These are phyloP conservation scores for Halteria grandinella DNA, from an alignment of 73 alveolate genomes.

Conservation along the genomic window DNA sequence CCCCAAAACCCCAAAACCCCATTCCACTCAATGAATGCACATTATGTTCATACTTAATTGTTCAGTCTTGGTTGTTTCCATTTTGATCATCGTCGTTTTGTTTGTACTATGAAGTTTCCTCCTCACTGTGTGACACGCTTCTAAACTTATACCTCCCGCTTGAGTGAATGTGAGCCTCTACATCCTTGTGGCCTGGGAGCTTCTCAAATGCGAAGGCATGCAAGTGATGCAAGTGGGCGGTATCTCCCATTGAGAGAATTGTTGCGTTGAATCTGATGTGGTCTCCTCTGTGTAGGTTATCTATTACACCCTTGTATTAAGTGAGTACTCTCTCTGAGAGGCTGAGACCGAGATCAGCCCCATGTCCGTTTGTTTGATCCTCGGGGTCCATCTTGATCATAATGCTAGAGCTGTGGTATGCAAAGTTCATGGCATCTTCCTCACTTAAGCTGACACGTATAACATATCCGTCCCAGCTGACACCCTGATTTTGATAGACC, in stretches of 20 bases:
- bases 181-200: slow-evolving; percentile 62
- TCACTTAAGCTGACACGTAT: slow-evolving; percentile 56
- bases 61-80: no score
- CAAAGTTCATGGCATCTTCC: slow-evolving; percentile 35
- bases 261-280: slow-evolving; percentile 74
- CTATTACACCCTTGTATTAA: slow-evolving; percentile 28
- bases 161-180: slow-evolving; percentile 67
- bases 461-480: slow-evolving; percentile 70
- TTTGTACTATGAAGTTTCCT: no score
- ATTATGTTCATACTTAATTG: no score
- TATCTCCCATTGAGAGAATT: slow-evolving; percentile 69
- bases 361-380: slow-evolving; percentile 39
- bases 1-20: no score
- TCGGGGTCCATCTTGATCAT: slow-evolving; percentile 67
- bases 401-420: slow-evolving; percentile 61
- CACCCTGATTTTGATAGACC: slow-evolving; percentile 40
- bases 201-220: slow-evolving; percentile 68
- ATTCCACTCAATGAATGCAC: no score
- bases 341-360: slow-evolving; percentile 54
- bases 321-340: slow-evolving; percentile 17
- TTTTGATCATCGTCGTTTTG: no score
- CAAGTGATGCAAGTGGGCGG: slow-evolving; percentile 69
- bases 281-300: slow-evolving; percentile 61
- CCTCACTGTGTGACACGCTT: no score
- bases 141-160: slow-evolving; percentile 59